Base-by-base conservation (phyloP, 1,284 basidiomycete genomes). In the Singerocomus rubriflavus region DNA sequence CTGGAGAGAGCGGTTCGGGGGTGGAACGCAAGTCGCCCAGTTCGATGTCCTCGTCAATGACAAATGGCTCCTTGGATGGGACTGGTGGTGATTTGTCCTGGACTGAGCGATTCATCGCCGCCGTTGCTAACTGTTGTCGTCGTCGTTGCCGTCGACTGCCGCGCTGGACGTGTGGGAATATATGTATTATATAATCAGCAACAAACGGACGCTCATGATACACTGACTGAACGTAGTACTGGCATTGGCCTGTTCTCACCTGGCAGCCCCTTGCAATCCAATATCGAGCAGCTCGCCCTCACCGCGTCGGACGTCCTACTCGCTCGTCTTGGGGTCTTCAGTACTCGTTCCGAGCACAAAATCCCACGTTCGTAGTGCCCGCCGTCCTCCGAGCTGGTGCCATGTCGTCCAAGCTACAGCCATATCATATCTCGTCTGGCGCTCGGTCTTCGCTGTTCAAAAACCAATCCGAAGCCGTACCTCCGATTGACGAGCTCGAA, bases 401-500 rank as follows among this genome's bases (percentile, higher is more conserved):
- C 57, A 80, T 79, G 79, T 70, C 77, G 58, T 78, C 79, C 53
- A 79, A 72, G 64, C 72, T 84, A 52, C 65, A 71, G 50, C 67
- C 66, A 45, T 85, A 75, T 67, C 55, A 67, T 52, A 62, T 66
- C 41, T 76, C 76, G 44, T 65, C 73, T 12, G 58, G 68, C 56
- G 73, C 80, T 55, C 77, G 75, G 53, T 84, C 83, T 38, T 61
- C 73, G 50, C 69, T 88, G 48, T 70, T 85, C 63, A 82, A 79
- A 70, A 78, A 73, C 57, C 75, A 76, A 5, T 74, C 82, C 49
- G 84, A 88, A 46, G 68, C 76, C 12, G 73, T 91, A 13, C 90
- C 91, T 4, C 73, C 78, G 11, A 78, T 82, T 21, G 81, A 86
- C 50, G 89, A 91, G 43, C 81, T 93, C 44, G 82, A 88, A 53